Evolutionary conservation across 2,329 filamentous ascomycete species (phyloP).

Genomic region (Exophiala aquamarina): DNA sequence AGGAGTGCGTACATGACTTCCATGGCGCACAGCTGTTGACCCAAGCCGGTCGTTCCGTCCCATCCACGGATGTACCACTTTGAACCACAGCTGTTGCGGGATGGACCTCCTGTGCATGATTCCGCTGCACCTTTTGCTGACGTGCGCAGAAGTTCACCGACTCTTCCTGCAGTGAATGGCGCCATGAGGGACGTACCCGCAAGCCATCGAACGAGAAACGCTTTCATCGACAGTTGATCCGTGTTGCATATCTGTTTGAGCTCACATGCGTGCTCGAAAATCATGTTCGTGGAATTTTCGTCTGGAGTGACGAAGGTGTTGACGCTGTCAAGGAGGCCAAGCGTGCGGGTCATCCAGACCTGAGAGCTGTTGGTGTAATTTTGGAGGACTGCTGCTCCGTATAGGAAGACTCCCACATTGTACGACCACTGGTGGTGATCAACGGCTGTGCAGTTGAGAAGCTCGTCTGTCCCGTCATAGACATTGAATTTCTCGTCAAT

Average conservation of each 20-base stretch:
- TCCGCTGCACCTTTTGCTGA: slow-evolving; percentile 59
- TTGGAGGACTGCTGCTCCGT: slow-evolving; percentile 35
- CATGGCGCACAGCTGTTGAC: slow-evolving; percentile 68
- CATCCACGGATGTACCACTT: slow-evolving; percentile 59
- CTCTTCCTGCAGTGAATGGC: slow-evolving; percentile 56
- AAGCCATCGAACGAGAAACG: slow-evolving; percentile 67
- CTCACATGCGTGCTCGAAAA: slow-evolving; percentile 69
- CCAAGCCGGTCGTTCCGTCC: slow-evolving; percentile 61
- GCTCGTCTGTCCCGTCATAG: slow-evolving; percentile 60
- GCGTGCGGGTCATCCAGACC: slow-evolving; percentile 53
- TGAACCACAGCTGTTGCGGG: slow-evolving; percentile 62
- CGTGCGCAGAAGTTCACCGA: slow-evolving; percentile 58
- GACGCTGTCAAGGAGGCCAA: slow-evolving; percentile 55
- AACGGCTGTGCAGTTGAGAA: slow-evolving; percentile 59
- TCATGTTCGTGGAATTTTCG: slow-evolving; percentile 50
- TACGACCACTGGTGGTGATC: slow-evolving; percentile 68
- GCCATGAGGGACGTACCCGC: slow-evolving; percentile 60
- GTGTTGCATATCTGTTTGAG: slow-evolving; percentile 59
- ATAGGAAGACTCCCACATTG: slow-evolving; percentile 61
- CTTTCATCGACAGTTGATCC: slow-evolving; percentile 74
- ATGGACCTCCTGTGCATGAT: slow-evolving; percentile 61
- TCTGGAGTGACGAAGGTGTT: slow-evolving; percentile 49
- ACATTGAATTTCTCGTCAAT: slow-evolving; percentile 64
- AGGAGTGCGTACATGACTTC: slow-evolving; percentile 49
- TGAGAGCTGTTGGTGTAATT: slow-evolving; percentile 62